A percentile compares a stretch with the other conserved stretches of the same genome.
These are phyloP conservation scores for Nannochloropsis granulata DNA, from an alignment of 108 stramenopile species.

Conservation along the genomic window DNA sequence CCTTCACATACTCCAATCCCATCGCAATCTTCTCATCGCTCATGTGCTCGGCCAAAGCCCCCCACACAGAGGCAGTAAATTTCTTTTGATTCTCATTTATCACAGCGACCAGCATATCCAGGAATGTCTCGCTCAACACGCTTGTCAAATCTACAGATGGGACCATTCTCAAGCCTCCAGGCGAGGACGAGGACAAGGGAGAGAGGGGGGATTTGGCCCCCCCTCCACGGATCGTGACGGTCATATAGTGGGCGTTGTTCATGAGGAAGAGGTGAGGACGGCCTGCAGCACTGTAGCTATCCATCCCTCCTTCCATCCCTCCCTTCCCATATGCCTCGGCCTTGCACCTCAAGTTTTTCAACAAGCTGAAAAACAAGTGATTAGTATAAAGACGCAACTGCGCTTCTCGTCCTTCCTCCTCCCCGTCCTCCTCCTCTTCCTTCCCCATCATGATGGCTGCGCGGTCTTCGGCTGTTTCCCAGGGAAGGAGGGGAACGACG, in stretches of 20 bases:
- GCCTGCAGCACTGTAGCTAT: neutral
- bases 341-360: slow-evolving; percentile 9
- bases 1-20: neutral
- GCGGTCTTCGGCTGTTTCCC: slow-evolving; percentile 4
- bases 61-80: neutral
- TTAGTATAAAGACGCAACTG: slow-evolving; percentile 4
- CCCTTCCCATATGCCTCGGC: slow-evolving; percentile 1
- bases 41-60: neutral
- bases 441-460: neutral
- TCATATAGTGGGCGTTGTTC: slow-evolving; percentile 25
- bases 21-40: neutral
- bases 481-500: slow-evolving; percentile 4
- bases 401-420: neutral
- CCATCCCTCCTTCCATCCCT: neutral
- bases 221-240: neutral
- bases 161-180: neutral
- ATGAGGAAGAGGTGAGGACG: slow-evolving; percentile 16
- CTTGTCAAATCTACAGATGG: neutral
- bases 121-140: neutral
- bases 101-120: neutral
- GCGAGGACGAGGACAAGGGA: neutral
- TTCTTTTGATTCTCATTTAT: neutral
- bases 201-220: neutral
- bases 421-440: neutral
- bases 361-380: slow-evolving; percentile 1